phyloP scores from a whole-genome alignment of 1,284 basidiomycete genomes.

The Ceratobasidium sp. region DNA sequence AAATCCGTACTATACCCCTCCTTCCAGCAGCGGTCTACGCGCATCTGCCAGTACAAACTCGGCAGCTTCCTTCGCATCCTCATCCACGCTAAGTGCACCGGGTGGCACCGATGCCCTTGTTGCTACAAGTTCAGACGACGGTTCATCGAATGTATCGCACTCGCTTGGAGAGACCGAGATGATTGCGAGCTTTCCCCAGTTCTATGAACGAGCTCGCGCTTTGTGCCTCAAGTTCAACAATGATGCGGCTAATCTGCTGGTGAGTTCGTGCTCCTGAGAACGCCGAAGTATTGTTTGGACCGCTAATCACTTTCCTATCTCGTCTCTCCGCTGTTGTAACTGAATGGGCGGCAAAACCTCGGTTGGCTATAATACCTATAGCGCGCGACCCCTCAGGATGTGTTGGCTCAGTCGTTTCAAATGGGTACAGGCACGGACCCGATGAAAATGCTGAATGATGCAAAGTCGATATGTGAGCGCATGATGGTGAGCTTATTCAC shows the following conservation, averaged over 20 bases:
- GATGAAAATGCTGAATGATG: slow-evolving; percentile 40
- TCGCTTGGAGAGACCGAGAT: slow-evolving; percentile 41
- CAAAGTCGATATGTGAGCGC: slow-evolving; percentile 40
- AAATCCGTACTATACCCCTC: slow-evolving; percentile 41
- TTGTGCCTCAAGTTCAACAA: slow-evolving; percentile 40
- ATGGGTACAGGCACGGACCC: slow-evolving; percentile 36
- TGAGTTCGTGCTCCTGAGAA: slow-evolving; percentile 36
- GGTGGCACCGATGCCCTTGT: slow-evolving; percentile 38
- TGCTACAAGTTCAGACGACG: slow-evolving; percentile 36
- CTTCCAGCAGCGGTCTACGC: slow-evolving; percentile 25
- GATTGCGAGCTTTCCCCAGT: slow-evolving; percentile 42
- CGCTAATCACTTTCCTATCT: slow-evolving; percentile 43
- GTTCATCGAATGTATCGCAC: slow-evolving; percentile 37
- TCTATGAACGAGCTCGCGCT: slow-evolving; percentile 40
- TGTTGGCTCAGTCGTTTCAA: slow-evolving; percentile 41
- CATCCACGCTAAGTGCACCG: slow-evolving; percentile 34
- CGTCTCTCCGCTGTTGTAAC: slow-evolving; percentile 15
- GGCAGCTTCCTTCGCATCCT: slow-evolving; percentile 33
- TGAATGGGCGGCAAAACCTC: slow-evolving; percentile 38
- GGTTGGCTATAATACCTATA: slow-evolving; percentile 16
- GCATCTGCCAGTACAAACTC: slow-evolving; percentile 21
- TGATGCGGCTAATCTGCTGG: slow-evolving; percentile 40
- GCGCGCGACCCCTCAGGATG: slow-evolving; percentile 35
- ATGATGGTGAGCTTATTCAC: slow-evolving; percentile 39
- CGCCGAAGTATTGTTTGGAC: slow-evolving; percentile 25